Evolutionary conservation across 176 grass and related monocot species (phyloP).

Genomic region (Musa troglodytarum): DNA sequence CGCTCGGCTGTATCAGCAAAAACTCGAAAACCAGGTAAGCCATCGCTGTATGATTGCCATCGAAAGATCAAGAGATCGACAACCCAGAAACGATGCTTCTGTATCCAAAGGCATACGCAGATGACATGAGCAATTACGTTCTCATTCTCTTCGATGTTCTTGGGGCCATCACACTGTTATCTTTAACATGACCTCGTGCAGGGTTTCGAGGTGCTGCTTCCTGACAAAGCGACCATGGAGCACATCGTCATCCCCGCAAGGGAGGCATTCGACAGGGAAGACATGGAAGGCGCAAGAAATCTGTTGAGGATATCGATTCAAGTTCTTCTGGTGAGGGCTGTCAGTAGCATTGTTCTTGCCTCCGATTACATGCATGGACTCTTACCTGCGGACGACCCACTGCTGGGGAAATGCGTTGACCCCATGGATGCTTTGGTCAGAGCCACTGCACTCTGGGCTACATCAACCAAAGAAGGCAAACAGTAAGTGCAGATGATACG

Average conservation of each 20-base stretch:
- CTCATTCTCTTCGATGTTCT: neutral
- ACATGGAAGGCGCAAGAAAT: slow-evolving; percentile 63
- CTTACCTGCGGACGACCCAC: slow-evolving; percentile 56
- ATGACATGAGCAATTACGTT: neutral
- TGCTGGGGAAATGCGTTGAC: slow-evolving; percentile 57
- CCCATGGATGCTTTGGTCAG: slow-evolving; percentile 61
- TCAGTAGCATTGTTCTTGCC: slow-evolving; percentile 53
- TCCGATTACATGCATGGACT: slow-evolving; percentile 54
- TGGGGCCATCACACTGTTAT: too few relatives aligned
- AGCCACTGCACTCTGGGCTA: slow-evolving; percentile 26
- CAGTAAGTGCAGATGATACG: neutral
- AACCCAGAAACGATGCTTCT: neutral
- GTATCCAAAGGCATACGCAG: neutral
- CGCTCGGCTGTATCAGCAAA: slow-evolving; percentile 35
- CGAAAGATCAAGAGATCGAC: neutral
- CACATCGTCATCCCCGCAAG: slow-evolving; percentile 46
- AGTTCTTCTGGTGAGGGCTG: slow-evolving; percentile 69
- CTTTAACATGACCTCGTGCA: neutral
- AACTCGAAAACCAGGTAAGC: slow-evolving; percentile 51
- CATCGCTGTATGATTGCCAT: too few relatives aligned
- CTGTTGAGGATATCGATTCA: slow-evolving; percentile 62
- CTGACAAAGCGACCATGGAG: slow-evolving; percentile 64
- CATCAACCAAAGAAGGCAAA: slow-evolving; percentile 8
- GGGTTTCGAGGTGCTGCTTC: slow-evolving; percentile 67
- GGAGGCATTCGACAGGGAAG: slow-evolving; percentile 46